These are phyloP conservation scores for Rhododendron henanense DNA, from an alignment of 148 eudicot genomes.

Conservation along the genomic window DNA sequence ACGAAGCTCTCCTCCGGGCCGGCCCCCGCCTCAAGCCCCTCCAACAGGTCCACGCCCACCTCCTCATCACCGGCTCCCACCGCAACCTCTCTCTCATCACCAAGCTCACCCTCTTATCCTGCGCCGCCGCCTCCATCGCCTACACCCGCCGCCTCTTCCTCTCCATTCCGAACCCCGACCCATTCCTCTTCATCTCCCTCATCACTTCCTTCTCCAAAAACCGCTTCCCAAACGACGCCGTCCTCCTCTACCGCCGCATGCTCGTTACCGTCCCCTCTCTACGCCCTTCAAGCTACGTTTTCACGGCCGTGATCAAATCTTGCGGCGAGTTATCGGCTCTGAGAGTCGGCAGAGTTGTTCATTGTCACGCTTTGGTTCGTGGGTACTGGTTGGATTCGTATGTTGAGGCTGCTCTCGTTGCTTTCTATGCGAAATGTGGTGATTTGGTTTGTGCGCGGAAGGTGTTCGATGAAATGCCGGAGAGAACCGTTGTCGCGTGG, in stretches of 20 bases:
- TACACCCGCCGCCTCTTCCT: slow-evolving; percentile 45
- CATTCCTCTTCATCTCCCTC: slow-evolving; percentile 54
- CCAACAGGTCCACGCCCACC: slow-evolving; percentile 52
- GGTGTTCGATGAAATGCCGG: slow-evolving; percentile 57
- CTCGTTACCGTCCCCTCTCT: slow-evolving; percentile 9
- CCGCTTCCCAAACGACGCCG: slow-evolving; percentile 23
- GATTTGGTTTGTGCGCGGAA: slow-evolving; percentile 35
- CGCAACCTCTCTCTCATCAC: slow-evolving; percentile 36
- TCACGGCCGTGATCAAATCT: slow-evolving; percentile 43
- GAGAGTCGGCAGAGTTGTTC: slow-evolving; percentile 33
- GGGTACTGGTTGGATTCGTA: slow-evolving; percentile 46
- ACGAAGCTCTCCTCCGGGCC: slow-evolving; percentile 40
- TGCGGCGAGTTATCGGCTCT: slow-evolving; percentile 30
- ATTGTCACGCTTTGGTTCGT: slow-evolving; percentile 34
- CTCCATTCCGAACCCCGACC: slow-evolving; percentile 43
- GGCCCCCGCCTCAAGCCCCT: slow-evolving; percentile 46
- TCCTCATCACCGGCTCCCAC: slow-evolving; percentile 35
- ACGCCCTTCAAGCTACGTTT: slow-evolving; percentile 36
- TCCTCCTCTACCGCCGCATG: slow-evolving; percentile 44
- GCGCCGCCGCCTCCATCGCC: slow-evolving; percentile 27
- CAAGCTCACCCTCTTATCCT: slow-evolving; percentile 41
- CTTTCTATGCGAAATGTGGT: slow-evolving; percentile 49
- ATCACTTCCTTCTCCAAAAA: slow-evolving; percentile 43
- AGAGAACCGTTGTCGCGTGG: slow-evolving; percentile 51
- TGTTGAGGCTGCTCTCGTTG: slow-evolving; percentile 44